These are phyloP conservation scores for Claviceps africana DNA, from an alignment of 2,329 filamentous ascomycete genomes.

Conservation along the genomic window DNA sequence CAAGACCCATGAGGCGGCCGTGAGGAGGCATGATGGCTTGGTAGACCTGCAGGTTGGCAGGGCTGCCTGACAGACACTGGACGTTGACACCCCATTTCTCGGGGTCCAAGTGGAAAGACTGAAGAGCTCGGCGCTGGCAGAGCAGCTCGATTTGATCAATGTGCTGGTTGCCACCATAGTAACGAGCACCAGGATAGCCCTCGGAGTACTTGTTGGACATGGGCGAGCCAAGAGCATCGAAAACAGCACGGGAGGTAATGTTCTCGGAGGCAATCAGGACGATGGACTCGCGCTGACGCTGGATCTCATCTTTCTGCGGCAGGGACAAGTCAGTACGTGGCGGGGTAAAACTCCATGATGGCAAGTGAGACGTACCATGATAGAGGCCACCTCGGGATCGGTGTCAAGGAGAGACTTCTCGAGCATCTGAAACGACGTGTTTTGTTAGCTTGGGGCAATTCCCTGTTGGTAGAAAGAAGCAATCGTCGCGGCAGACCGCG, in stretches of 20 bases:
- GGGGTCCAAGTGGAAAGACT: slow-evolving; percentile 75
- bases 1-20: slow-evolving; percentile 91
- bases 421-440: slow-evolving; percentile 54
- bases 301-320: slow-evolving; percentile 69
- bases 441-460: background rate
- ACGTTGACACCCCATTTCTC: slow-evolving; percentile 98
- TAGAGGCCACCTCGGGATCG: slow-evolving; percentile 86
- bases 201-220: slow-evolving; percentile 99
- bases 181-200: slow-evolving; percentile 93
- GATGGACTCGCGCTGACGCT: slow-evolving; percentile 96
- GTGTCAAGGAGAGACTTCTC: slow-evolving; percentile 85
- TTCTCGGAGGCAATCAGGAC: slow-evolving; percentile 98
- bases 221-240: slow-evolving; percentile 86
- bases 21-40: slow-evolving; percentile 93
- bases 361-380: slow-evolving; percentile 58
- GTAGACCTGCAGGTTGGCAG: slow-evolving; percentile 96
- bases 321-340: slow-evolving; percentile 23
- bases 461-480: background rate
- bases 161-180: slow-evolving; percentile 98
- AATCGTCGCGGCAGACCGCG: slow-evolving; percentile 6
- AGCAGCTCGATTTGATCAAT: slow-evolving; percentile 93
- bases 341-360: slow-evolving; percentile 5
- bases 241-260: slow-evolving; percentile 95
- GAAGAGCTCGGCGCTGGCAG: slow-evolving; percentile 86
- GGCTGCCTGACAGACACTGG: slow-evolving; percentile 81